Percentiles rank a stretch among this genome's conserved stretches.
Conservation (phyloP, 495 filamentous ascomycete species). For the Jackrogersella minutella region DNA sequence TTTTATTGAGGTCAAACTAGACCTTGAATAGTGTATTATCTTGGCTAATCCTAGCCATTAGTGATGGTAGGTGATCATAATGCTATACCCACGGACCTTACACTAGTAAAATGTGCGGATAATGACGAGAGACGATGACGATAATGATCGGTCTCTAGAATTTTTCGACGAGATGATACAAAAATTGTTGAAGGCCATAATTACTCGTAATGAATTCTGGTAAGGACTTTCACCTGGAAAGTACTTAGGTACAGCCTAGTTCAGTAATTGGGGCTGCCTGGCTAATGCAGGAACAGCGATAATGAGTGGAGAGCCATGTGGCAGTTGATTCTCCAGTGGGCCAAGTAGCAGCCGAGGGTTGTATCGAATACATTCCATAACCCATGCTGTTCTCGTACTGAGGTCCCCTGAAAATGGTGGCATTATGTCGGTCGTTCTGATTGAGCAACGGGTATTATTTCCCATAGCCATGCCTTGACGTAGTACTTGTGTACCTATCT, state of each 20-base stretch:
- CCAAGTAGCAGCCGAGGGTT: conserved; percentile 9
- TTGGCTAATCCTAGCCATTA: neutral
- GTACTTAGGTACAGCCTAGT: conserved; percentile 7
- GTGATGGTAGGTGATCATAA: conserved; percentile 1
- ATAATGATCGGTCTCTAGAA: conserved; percentile 1
- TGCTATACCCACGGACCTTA: neutral
- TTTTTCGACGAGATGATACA: neutral
- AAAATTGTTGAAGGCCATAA: conserved; percentile 2
- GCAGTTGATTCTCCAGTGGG: conserved; percentile 26
- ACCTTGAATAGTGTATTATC: neutral
- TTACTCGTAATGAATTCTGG: conserved; percentile 22
- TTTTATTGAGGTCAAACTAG: conserved; percentile 6
- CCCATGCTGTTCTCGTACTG: neutral
- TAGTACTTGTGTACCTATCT: conserved; percentile 4
- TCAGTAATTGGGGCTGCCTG: conserved; percentile 12
- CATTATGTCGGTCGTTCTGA: conserved; percentile 36
- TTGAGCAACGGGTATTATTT: conserved; percentile 1
- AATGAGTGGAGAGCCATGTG: conserved; percentile 41
- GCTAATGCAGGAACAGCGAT: conserved; percentile 41
- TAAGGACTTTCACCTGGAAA: conserved; percentile 23
- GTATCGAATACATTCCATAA: conserved; percentile 29
- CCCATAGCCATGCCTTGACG: conserved; percentile 4
- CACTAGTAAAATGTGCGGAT: neutral
- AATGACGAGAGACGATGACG: conserved; percentile 16
- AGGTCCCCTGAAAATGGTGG: conserved; percentile 29